phyloP scores from a whole-genome alignment of 2,329 filamentous ascomycete genomes.

The Fusarium austroafricanum region DNA sequence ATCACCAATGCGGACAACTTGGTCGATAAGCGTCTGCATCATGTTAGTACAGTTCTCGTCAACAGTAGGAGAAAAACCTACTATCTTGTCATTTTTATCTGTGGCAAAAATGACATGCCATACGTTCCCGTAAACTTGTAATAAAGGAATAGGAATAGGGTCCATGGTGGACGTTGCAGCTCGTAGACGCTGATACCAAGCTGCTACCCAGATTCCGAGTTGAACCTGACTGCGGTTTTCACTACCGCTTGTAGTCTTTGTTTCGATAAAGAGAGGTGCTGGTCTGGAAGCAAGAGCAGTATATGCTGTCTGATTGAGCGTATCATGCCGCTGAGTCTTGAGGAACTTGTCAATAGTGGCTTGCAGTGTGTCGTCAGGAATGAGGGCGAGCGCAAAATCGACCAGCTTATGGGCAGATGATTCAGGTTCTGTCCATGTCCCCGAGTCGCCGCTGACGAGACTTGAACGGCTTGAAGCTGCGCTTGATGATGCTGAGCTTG shows the following conservation, averaged over 20 bases:
- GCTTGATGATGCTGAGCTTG: background rate
- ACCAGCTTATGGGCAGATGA: conserved; percentile 24
- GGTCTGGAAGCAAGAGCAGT: background rate
- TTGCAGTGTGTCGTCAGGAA: background rate
- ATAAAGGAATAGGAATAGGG: background rate
- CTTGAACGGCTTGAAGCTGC: conserved; percentile 4
- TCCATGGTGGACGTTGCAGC: background rate
- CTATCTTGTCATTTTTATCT: background rate
- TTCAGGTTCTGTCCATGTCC: background rate
- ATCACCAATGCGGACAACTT: background rate
- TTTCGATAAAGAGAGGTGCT: background rate
- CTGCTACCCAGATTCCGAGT: background rate
- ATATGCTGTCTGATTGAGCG: conserved; percentile 17
- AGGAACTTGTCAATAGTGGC: background rate
- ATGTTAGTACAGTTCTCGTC: background rate
- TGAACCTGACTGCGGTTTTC: background rate
- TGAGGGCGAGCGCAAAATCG: conserved; percentile 18
- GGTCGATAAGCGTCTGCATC: background rate
- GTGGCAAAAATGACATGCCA: background rate
- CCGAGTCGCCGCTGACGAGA: background rate
- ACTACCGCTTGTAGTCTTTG: background rate
- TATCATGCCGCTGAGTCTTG: background rate
- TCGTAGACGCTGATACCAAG: background rate
- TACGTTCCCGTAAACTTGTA: background rate
- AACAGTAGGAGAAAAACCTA: background rate